Evolutionary conservation across 805 yeast genomes (phyloP), one percentile per base, ranked within the genome.

Genomic region (Pichia nanzhaoensis): DNA sequence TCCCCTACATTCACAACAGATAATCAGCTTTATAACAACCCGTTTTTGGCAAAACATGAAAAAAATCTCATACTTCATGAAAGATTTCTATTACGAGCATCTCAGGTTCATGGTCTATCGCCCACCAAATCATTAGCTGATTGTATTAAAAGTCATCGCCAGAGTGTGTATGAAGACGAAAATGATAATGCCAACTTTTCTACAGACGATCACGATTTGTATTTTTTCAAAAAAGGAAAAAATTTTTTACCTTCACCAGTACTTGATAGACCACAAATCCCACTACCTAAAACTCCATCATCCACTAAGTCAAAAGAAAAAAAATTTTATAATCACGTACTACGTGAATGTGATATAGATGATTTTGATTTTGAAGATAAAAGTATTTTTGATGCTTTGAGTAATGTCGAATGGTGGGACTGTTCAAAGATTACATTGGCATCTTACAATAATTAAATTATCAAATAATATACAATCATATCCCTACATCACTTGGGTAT

Each of bases 361-460:
- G 40, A 40, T 19, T 4, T 17, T 4, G 38, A 42, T 16, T 18
- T 31, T 7, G 51, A 46, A 13, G 46, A 46, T 12, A 45, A 37
- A 7, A 42, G 47, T 34, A 13, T 49, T 4, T 46, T 49, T 34
- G 51, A 49, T 28, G 44, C 41, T 3, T 24, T 49, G 19, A 46
- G 48, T 21, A 42, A 38, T 22, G 50, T 38, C 5, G 51, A 49
- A 41, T 42, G 36, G 20, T 20, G 36, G 37, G 50, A 46, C 30
- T 42, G 40, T 34, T 38, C 49, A 12, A 46, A 39, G 33, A 35
- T 46, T 14, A 46, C 42, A 1, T 13, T 46, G 8, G 33, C 34
- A 1, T 18, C 45, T 17, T 41, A 46, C 22, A 34, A 37, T 16
- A 14, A 20, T 28, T 45, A 37, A 30, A n/a, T 18, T 32, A 12